Conservation (phyloP, 148 eudicot species). For the Rhododendron vialii region DNA sequence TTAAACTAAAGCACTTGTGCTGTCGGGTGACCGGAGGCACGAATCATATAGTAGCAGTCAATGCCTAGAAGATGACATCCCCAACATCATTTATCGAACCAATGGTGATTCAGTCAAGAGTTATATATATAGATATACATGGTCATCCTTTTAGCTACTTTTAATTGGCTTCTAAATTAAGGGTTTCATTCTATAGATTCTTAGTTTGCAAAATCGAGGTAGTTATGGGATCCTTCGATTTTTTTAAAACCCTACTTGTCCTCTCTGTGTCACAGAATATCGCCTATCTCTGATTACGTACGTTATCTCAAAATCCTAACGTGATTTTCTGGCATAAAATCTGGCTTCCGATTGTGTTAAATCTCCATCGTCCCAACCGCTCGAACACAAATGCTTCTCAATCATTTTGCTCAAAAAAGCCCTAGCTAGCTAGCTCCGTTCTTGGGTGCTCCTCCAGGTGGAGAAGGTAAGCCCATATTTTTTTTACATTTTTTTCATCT, state of each 20-base stretch:
- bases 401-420: background rate
- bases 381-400: background rate
- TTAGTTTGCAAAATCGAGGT: background rate
- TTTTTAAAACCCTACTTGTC: background rate
- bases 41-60: background rate
- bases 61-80: background rate
- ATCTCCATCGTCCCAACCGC: background rate
- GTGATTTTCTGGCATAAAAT: background rate
- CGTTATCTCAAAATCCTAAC: background rate
- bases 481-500: background rate
- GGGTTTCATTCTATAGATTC: background rate
- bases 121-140: no score
- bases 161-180: background rate
- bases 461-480: background rate
- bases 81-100: background rate
- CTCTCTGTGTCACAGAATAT: background rate
- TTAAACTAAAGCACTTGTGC: background rate
- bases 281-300: background rate
- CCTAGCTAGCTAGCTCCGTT: background rate
- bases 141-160: background rate
- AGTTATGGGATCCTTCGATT: background rate
- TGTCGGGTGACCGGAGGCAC: background rate
- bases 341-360: background rate
- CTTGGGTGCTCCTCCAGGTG: background rate
- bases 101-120: background rate